Percentiles rank a stretch among this genome's conserved stretches.
Conservation (phyloP, 164 flowering plant species). For the Macadamia integrifolia region DNA sequence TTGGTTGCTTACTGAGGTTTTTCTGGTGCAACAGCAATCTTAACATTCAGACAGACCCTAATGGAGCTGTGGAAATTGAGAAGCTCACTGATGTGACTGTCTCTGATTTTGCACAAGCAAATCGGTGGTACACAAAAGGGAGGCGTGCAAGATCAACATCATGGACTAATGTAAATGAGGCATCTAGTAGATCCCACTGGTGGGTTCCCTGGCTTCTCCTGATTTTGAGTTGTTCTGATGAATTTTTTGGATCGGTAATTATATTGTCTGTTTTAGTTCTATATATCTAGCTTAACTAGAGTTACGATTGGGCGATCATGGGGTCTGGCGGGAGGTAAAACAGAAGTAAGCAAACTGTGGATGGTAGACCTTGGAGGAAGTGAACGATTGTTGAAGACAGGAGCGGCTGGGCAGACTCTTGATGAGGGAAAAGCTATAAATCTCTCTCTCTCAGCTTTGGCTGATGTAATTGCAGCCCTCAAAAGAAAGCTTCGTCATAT, state of each 20-base stretch:
- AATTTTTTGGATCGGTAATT: constrained; percentile 28
- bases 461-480: constrained; percentile 79
- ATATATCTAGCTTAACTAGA: constrained; percentile 63
- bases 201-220: constrained; percentile 29
- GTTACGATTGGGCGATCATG: constrained; percentile 46
- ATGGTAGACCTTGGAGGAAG: constrained; percentile 96
- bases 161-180: constrained; percentile 74
- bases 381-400: constrained; percentile 72
- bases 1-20: constrained; percentile 18
- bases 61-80: constrained; percentile 69
- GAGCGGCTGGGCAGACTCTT: constrained; percentile 74
- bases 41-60: constrained; percentile 66
- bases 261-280: constrained; percentile 40
- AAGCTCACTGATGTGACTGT: constrained; percentile 57
- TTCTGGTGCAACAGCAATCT: constrained; percentile 51
- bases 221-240: constrained; percentile 8
- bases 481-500: constrained; percentile 64
- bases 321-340: constrained; percentile 27
- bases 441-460: constrained; percentile 83
- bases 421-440: constrained; percentile 87
- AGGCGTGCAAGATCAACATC: constrained; percentile 64
- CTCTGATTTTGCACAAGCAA: constrained; percentile 54
- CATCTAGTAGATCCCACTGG: constrained; percentile 93
- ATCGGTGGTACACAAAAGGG: constrained; percentile 61
- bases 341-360: constrained; percentile 63